phyloP scores from a whole-genome alignment of 768 basidiomycete genomes.

The Lentinula lateritia region DNA sequence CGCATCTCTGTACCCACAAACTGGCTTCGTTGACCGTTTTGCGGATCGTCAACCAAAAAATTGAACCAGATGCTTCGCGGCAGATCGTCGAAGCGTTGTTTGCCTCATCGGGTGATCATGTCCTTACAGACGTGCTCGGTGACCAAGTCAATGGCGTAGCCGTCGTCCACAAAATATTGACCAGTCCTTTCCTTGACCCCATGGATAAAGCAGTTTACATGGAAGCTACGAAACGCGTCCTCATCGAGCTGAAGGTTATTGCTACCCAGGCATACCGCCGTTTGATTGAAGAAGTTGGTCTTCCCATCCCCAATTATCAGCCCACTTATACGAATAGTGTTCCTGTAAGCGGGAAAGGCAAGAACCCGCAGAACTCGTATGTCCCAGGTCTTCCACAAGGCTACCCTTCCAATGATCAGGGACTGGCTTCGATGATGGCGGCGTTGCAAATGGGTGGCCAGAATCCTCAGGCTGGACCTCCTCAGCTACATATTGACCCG shows the following conservation, averaged over 20 bases:
- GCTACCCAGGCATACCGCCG: slow-evolving; percentile 93
- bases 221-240: slow-evolving; percentile 84
- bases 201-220: slow-evolving; percentile 62
- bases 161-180: slow-evolving; percentile 88
- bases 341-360: slow-evolving; percentile 56
- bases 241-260: slow-evolving; percentile 88
- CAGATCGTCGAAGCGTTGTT: slow-evolving; percentile 89
- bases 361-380: slow-evolving; percentile 49
- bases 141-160: slow-evolving; percentile 97
- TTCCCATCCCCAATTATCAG: slow-evolving; percentile 85
- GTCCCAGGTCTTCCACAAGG: slow-evolving; percentile 75
- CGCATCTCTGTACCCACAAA: slow-evolving; percentile 97
- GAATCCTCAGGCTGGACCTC: slow-evolving; percentile 74
- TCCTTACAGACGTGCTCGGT: slow-evolving; percentile 87
- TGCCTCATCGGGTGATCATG: slow-evolving; percentile 83
- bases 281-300: slow-evolving; percentile 90
- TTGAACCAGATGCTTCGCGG: slow-evolving; percentile 81
- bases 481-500: slow-evolving; percentile 69
- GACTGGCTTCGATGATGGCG: slow-evolving; percentile 89
- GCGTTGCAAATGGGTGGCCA: slow-evolving; percentile 88
- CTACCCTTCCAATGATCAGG: slow-evolving; percentile 79
- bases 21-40: slow-evolving; percentile 92
- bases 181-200: slow-evolving; percentile 78
- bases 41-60: slow-evolving; percentile 94
- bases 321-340: slow-evolving; percentile 68